phyloP scores from a whole-genome alignment of 2,329 filamentous ascomycete genomes.

The Nemania sp. region DNA sequence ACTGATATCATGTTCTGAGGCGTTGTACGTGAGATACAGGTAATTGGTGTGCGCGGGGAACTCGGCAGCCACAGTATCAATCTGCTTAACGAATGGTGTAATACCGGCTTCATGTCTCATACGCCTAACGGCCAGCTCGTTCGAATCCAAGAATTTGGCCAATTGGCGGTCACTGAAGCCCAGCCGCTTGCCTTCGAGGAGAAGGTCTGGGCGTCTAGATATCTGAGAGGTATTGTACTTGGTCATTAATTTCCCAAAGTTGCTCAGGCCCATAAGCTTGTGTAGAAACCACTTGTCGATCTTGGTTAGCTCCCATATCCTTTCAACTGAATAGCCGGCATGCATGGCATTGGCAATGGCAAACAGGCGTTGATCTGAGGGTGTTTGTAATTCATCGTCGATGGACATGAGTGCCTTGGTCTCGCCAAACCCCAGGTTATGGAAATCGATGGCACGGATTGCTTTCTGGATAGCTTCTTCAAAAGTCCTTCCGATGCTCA shows the following conservation, averaged over 20 bases:
- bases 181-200: constrained; percentile 87
- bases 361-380: constrained; percentile 95
- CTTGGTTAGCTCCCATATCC: constrained; percentile 97
- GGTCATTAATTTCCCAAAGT: constrained; percentile 82
- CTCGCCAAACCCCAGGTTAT: constrained; percentile 93
- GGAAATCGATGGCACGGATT: constrained; percentile 91
- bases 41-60: constrained; percentile 96
- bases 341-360: constrained; percentile 98
- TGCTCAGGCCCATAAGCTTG: constrained; percentile 86
- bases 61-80: constrained; percentile 96
- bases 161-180: constrained; percentile 95
- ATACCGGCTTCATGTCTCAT: constrained; percentile 85
- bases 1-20: constrained; percentile 77
- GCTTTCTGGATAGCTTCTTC: constrained; percentile 99
- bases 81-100: constrained; percentile 91
- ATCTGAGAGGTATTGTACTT: constrained; percentile 68
- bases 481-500: constrained; percentile 96
- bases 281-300: constrained; percentile 99
- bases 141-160: constrained; percentile 91
- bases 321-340: constrained; percentile 88
- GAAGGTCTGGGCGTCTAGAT: constrained; percentile 64
- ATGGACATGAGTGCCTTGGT: constrained; percentile 93
- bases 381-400: constrained; percentile 93
- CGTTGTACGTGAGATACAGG: constrained; percentile 95
- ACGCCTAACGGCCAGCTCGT: constrained; percentile 86